Percentiles rank a stretch among this genome's conserved stretches.
These are phyloP conservation scores for Fomitopsis serialis DNA, from an alignment of 768 basidiomycete genomes.

Conservation along the genomic window DNA sequence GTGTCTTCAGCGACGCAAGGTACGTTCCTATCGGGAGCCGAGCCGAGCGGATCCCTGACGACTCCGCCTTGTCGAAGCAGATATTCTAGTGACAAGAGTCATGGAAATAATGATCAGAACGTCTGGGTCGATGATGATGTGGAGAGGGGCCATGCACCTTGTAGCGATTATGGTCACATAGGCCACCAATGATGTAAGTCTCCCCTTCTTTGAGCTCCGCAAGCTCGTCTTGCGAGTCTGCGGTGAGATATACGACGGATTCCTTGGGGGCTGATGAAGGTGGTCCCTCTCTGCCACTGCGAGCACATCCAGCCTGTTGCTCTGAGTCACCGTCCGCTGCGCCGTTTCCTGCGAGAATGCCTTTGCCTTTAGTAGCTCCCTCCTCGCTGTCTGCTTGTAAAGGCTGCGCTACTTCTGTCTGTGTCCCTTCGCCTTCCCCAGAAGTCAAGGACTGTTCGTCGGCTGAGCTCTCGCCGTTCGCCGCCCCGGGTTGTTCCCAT, in stretches of 20 bases:
- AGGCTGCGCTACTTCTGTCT: neutral
- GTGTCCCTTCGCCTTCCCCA: neutral
- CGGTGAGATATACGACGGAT: conserved; percentile 86
- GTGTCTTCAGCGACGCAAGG: conserved; percentile 74
- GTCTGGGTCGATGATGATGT: no score
- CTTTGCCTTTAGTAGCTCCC: neutral
- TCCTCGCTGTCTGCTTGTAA: no score
- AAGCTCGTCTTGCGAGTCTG: conserved; percentile 86
- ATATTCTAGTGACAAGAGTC: conserved; percentile 54
- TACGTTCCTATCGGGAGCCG: conserved; percentile 94
- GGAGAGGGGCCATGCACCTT: conserved; percentile 48
- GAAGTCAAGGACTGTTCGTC: no score
- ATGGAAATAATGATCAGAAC: no score
- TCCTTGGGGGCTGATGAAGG: conserved; percentile 22
- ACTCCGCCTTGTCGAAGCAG: conserved; percentile 80
- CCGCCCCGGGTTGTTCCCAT: conserved; percentile 37
- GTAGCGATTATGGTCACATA: conserved; percentile 94
- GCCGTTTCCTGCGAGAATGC: neutral
- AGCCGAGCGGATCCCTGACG: conserved; percentile 73
- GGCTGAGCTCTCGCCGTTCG: neutral
- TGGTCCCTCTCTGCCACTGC: neutral
- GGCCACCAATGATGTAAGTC: conserved; percentile 92
- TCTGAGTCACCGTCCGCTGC: neutral
- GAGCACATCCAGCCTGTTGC: conserved; percentile 3
- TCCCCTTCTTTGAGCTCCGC: conserved; percentile 77